Base-by-base conservation (phyloP, 2,329 filamentous ascomycete species). In the Aspergillus vadensis region DNA sequence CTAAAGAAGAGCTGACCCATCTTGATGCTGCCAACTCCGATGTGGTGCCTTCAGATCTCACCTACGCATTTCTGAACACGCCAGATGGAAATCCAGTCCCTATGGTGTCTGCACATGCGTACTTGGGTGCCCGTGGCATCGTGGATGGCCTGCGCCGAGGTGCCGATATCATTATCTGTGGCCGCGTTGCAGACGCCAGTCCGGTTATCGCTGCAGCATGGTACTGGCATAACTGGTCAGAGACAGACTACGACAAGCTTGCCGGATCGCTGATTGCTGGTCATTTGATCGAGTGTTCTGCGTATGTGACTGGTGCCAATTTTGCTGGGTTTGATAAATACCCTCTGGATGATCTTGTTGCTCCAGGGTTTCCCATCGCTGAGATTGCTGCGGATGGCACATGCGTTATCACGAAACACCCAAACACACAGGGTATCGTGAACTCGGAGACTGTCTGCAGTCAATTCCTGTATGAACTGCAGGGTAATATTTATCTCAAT, bases 141-240 rank as follows among this genome's bases (percentile, higher is more conserved):
- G 74, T 77, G 5, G 71, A 73, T 23, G 82, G 76, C 2, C 71
- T 83, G 0, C 69, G 73, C 3, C 67, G 65, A 0, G 80, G 80
- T 0, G 81, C 81, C 1, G 76, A 81, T 17, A 81, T 84, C 21
- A 73, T 84, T 50, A 76, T 83, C 2, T 83, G 81, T 56, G 82
- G 82, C 0, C 75, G 82, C 4, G 80, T 80, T 1, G 76, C 80
- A 0, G 81, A 83, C 63, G 82, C 82, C 0, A 80, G 78, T 2
- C 83, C 82, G 0, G 82, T 85, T 0, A 85, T 86, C 59, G 85
- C 81, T 0, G 82, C 83, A 0, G 84, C 84, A 0, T 81, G 80
- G 66, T 86, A 78, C 74, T 87, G 83, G 80, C 79, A 86, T 56
- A 72, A 76, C 1, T 87, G 84, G 85, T 61, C 63, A 0, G 76